These are phyloP conservation scores for Vanderwaltozyma yarrowii DNA, from an alignment of 805 yeast genomes.

Conservation along the genomic window DNA sequence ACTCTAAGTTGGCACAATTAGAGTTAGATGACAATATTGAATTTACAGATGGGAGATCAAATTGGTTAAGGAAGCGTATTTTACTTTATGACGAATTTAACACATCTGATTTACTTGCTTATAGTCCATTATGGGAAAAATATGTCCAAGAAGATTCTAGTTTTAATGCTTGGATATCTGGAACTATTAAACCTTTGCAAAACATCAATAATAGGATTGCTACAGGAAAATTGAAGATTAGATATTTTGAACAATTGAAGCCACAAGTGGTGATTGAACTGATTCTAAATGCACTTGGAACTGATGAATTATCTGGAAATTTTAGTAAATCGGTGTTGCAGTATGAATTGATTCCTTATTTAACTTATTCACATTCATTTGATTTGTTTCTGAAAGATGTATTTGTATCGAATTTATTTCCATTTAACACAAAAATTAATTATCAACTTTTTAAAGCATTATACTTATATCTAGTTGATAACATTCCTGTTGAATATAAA, in stretches of 20 bases:
- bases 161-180: conserved; percentile 20
- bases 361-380: conserved; percentile 6
- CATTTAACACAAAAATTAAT: conserved; percentile 8
- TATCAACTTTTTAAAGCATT: conserved; percentile 11
- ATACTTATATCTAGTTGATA: conserved; percentile 2
- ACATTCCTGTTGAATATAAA: not conserved
- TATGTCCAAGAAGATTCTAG: not conserved
- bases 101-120: conserved; percentile 11
- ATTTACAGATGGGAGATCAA: not conserved
- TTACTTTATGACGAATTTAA: conserved; percentile 14
- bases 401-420: conserved; percentile 11
- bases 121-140: conserved; percentile 18
- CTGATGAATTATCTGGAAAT: not conserved
- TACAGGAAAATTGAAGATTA: conserved; percentile 5
- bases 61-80: conserved; percentile 21
- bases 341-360: conserved; percentile 18
- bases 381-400: conserved; percentile 9
- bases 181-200: conserved; percentile 23
- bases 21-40: not conserved
- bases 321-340: not conserved
- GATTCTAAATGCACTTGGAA: conserved; percentile 4
- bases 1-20: conserved; percentile 5
- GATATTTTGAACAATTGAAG: conserved; percentile 15
- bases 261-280: conserved; percentile 8
- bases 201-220: conserved; percentile 14